These are phyloP conservation scores for Venturia pyrina DNA, from an alignment of 2,329 filamentous ascomycete genomes.

Conservation along the genomic window DNA sequence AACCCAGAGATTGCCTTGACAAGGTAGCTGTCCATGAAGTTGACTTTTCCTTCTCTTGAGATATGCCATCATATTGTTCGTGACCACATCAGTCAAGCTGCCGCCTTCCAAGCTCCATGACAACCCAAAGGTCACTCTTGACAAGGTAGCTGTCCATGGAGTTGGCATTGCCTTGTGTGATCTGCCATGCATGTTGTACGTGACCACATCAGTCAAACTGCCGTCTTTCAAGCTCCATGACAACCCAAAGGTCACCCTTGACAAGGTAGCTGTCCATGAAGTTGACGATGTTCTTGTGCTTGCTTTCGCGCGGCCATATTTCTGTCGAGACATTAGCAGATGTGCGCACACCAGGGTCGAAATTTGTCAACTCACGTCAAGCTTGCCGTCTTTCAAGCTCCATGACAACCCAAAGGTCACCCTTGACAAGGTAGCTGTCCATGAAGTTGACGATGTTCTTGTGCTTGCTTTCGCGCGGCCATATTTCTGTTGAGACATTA, in stretches of 20 bases:
- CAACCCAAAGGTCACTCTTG: conserved; percentile 96
- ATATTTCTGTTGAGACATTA: too few relatives aligned
- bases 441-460: conserved; percentile 99
- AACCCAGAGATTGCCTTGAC: conserved; percentile 69
- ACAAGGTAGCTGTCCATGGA: too few relatives aligned
- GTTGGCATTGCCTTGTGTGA: too few relatives aligned
- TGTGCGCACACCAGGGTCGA: too few relatives aligned
- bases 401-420: conserved; percentile 98
- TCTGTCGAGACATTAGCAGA: too few relatives aligned
- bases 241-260: conserved; percentile 87
- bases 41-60: conserved; percentile 60
- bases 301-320: conserved; percentile 58
- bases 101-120: conserved; percentile 69
- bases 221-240: conserved; percentile 99
- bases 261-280: conserved; percentile 96
- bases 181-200: too few relatives aligned
- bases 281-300: conserved; percentile 97
- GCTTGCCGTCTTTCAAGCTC: too few relatives aligned
- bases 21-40: too few relatives aligned
- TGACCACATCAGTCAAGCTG: too few relatives aligned
- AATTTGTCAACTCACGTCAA: conserved; percentile 34
- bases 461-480: too few relatives aligned
- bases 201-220: too few relatives aligned
- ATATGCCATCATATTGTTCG: too few relatives aligned
- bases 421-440: conserved; percentile 82